Conservation (phyloP, 352 stramenopile genomes). For the Globisporangium mamillatum region DNA sequence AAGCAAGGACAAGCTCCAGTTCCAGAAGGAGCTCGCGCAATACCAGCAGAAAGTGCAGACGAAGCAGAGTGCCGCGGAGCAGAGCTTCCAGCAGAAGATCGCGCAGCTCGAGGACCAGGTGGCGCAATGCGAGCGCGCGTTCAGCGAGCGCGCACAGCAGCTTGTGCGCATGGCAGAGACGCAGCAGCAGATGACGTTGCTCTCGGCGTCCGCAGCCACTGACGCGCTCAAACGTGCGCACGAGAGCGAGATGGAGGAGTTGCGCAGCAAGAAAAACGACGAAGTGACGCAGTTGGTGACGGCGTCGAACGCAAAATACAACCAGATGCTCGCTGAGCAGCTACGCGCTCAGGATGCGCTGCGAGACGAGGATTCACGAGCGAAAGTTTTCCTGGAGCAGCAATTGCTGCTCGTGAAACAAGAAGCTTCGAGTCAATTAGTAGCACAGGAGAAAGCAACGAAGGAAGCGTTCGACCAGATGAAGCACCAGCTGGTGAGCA, state of each 20-base stretch:
- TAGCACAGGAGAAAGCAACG: slow-evolving; percentile 6
- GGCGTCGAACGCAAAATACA: slow-evolving; percentile 68
- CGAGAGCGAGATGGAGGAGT: slow-evolving; percentile 25
- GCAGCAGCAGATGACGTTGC: slow-evolving; percentile 20
- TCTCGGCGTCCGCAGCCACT: slow-evolving; percentile 15
- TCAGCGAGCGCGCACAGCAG: slow-evolving; percentile 41
- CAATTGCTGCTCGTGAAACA: slow-evolving; percentile 17
- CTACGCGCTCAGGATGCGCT: slow-evolving; percentile 58
- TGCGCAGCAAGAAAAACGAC: slow-evolving; percentile 39
- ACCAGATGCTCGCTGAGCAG: slow-evolving; percentile 71
- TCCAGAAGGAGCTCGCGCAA: slow-evolving; percentile 32
- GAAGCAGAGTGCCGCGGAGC: slow-evolving; percentile 16
- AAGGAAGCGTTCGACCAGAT: slow-evolving; percentile 38
- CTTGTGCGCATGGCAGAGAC: slow-evolving; percentile 34
- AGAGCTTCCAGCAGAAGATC: slow-evolving; percentile 45
- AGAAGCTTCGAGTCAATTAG: slow-evolving; percentile 6
- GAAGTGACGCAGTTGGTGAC: slow-evolving; percentile 70
- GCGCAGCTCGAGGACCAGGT: slow-evolving; percentile 44
- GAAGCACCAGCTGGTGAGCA: slow-evolving; percentile 52
- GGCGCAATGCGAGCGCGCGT: slow-evolving; percentile 28
- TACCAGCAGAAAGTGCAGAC: slow-evolving; percentile 29
- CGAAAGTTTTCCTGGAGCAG: slow-evolving; percentile 14
- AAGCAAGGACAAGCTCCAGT: slow-evolving; percentile 36
- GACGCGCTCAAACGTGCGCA: slow-evolving; percentile 15
- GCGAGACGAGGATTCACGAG: slow-evolving; percentile 25